These are phyloP conservation scores for Sphaerulina musiva DNA, from an alignment of 2,329 filamentous ascomycete genomes.

Conservation along the genomic window DNA sequence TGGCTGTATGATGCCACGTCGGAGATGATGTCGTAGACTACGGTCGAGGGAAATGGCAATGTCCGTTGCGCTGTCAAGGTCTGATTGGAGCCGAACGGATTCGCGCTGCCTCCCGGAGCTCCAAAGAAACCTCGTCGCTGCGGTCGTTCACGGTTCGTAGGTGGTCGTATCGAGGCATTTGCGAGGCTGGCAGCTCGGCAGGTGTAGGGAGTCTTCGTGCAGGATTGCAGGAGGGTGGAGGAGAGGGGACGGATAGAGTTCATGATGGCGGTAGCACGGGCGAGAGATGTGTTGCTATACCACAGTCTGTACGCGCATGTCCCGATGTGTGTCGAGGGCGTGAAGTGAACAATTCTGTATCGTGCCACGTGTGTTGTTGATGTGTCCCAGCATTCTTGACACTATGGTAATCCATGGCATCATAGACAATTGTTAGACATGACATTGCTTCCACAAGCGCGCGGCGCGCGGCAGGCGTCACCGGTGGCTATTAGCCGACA, in stretches of 20 bases:
- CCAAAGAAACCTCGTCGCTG: constrained; percentile 36
- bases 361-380: not conserved
- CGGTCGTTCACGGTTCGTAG: constrained; percentile 15
- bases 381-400: not conserved
- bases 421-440: not conserved
- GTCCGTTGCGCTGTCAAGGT: constrained; percentile 65
- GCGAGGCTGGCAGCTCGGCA: constrained; percentile 16
- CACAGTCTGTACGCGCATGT: not conserved
- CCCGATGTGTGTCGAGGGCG: not conserved
- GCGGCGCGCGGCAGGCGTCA: not conserved
- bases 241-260: constrained; percentile 26
- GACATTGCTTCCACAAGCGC: not conserved
- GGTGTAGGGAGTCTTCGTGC: constrained; percentile 10
- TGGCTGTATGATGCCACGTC: constrained; percentile 75
- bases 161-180: constrained; percentile 8
- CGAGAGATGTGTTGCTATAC: not conserved
- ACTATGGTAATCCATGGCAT: not conserved
- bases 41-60: constrained; percentile 63
- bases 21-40: constrained; percentile 79
- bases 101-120: constrained; percentile 28
- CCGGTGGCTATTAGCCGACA: too few species aligned
- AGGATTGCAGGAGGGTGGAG: constrained; percentile 18
- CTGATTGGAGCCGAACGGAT: constrained; percentile 55
- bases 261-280: constrained; percentile 19
- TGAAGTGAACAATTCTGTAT: constrained; percentile 1